phyloP scores from a whole-genome alignment of 345 rosid species.

The Camelina laxa region DNA sequence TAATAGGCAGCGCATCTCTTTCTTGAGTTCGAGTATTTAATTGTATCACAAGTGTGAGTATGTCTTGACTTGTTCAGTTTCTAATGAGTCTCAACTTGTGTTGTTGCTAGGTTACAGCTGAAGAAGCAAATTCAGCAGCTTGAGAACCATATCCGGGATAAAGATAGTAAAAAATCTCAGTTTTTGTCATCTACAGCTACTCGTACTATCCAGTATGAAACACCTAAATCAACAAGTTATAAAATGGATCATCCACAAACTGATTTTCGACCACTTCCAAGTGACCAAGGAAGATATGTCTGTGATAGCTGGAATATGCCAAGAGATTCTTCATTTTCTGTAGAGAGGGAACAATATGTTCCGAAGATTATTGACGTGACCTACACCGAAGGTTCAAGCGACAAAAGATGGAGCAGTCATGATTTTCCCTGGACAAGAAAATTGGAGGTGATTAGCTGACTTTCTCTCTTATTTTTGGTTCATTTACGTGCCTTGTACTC shows the following conservation, averaged over 20 bases:
- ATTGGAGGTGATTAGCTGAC: conserved; percentile 66
- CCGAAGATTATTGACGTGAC: conserved; percentile 77
- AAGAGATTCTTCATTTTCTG: conserved; percentile 63
- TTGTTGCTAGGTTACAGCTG: conserved; percentile 62
- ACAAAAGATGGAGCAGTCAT: conserved; percentile 74
- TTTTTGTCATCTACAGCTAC: conserved; percentile 64
- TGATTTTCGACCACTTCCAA: conserved; percentile 51
- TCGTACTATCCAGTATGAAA: conserved; percentile 56
- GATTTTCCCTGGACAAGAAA: conserved; percentile 85
- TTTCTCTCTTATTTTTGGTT: conserved; percentile 15
- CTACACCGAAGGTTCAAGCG: conserved; percentile 92
- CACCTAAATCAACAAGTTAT: conserved; percentile 60
- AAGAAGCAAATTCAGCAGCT: conserved; percentile 85
- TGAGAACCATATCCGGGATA: conserved; percentile 61
- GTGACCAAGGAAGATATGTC: conserved; percentile 51
- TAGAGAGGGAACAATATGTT: conserved; percentile 71
- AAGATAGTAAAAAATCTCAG: conserved; percentile 67
- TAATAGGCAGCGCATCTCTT: conserved; percentile 7
- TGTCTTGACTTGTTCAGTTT: conserved; percentile 29
- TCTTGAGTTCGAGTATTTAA: conserved; percentile 5
- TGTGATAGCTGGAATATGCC: conserved; percentile 59
- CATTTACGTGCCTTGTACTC: conserved; percentile 42
- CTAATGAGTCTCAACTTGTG: conserved; percentile 38
- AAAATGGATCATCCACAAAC: conserved; percentile 52
- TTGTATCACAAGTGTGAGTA: conserved; percentile 18